Conservation (phyloP, 2,329 filamentous ascomycete species). For the Trichoderma oligosporum region DNA sequence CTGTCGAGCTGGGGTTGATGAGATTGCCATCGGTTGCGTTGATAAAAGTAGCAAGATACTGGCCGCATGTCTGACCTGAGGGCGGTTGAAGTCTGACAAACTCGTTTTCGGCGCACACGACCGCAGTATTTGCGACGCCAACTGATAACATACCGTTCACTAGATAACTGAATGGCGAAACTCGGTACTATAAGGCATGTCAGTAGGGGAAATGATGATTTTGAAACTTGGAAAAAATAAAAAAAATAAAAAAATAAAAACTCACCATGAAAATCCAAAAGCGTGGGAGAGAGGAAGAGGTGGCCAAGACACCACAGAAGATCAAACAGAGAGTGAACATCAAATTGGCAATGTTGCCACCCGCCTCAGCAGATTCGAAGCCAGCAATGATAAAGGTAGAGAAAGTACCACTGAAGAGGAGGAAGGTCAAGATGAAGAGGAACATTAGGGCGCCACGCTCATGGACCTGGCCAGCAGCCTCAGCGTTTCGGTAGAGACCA, state of each 20-base stretch:
- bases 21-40: constrained; percentile 50
- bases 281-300: constrained; percentile 57
- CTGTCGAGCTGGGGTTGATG: constrained; percentile 43
- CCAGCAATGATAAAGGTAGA: constrained; percentile 73
- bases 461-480: constrained; percentile 54
- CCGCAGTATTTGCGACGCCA: constrained; percentile 62
- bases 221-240: too few relatives aligned
- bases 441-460: constrained; percentile 77
- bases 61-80: constrained; percentile 51
- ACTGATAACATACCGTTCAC: constrained; percentile 67
- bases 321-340: constrained; percentile 69
- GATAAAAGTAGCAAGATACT: constrained; percentile 56
- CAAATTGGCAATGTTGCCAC: constrained; percentile 71
- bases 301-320: constrained; percentile 72
- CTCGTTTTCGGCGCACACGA: constrained; percentile 68
- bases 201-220: too few relatives aligned
- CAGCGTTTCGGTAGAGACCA: constrained; percentile 68
- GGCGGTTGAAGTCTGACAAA: constrained; percentile 63
- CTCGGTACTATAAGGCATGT: constrained; percentile 50
- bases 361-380: constrained; percentile 70
- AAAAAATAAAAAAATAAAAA: neutral
- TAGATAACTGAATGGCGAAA: constrained; percentile 80
- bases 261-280: constrained; percentile 75
- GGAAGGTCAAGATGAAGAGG: constrained; percentile 69
- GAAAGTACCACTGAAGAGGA: constrained; percentile 79